Percentiles rank a stretch among this genome's conserved stretches.
Evolutionary conservation across 164 flowering plant genomes (phyloP).

Genomic region (Paratinospora sagittata): DNA sequence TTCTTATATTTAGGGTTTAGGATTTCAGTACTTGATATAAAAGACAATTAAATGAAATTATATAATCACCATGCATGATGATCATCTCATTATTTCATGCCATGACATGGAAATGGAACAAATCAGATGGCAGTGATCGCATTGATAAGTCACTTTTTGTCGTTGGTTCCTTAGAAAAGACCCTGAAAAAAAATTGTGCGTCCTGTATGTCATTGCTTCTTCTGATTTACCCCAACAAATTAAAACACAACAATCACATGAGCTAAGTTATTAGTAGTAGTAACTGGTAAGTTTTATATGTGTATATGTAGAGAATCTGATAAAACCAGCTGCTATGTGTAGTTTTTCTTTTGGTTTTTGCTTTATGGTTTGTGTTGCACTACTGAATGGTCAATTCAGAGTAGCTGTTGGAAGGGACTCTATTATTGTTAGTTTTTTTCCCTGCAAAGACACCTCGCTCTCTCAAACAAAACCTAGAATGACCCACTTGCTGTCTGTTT

Average conservation of each 20-base stretch:
- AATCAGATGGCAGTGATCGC: slow-evolving; percentile 2
- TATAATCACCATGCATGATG: neutral
- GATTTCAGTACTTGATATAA: too few species aligned
- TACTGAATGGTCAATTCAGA: slow-evolving; percentile 9
- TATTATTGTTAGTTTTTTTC: slow-evolving; percentile 2
- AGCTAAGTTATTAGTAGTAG: slow-evolving; percentile 1
- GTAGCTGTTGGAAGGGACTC: slow-evolving; percentile 7
- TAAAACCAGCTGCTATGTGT: too few species aligned
- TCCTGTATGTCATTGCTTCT: neutral
- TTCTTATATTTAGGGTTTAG: too few species aligned
- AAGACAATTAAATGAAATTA: too few species aligned
- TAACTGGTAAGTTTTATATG: neutral
- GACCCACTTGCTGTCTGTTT: slow-evolving; percentile 45
- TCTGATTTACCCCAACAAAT: neutral
- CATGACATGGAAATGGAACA: neutral
- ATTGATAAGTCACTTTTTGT: neutral
- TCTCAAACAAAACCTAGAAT: neutral
- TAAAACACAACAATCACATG: neutral
- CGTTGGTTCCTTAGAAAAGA: too few species aligned
- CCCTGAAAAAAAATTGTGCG: neutral
- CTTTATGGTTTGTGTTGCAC: neutral
- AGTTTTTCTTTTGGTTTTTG: too few species aligned
- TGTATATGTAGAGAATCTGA: neutral
- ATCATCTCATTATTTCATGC: neutral
- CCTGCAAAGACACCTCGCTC: neutral